Evolutionary conservation across 2,329 filamentous ascomycete species (phyloP), one percentile per base, ranked within the genome.

Genomic region (Ceratocystis albifundus): DNA sequence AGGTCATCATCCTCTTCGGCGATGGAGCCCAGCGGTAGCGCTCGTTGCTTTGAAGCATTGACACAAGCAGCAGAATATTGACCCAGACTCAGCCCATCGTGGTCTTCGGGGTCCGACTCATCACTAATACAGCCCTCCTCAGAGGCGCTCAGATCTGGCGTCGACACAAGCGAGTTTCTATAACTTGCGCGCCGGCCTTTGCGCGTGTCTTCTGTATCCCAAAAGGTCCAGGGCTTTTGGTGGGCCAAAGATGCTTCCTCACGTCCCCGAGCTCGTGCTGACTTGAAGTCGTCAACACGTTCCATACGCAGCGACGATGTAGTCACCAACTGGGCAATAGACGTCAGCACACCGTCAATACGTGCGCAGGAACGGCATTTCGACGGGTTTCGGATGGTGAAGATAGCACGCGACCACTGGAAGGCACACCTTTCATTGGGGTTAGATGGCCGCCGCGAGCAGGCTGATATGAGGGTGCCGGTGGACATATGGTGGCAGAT

Each of bases 401-500:
- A 68, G 28, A 68, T 68, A 28, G 67, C 64, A 61, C 67, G 67
- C 32, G 67, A 68, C 67, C 67, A 68, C 61, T 68, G 67, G 41
- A 66, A 66, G 15, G 64, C 28, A 30, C 67, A 68, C 4, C 22
- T 30, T 4, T 62, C 17, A 30, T 20, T 53, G 15, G 64, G 30
- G 1, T 50, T 57, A 15, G 30, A 12, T 20, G 30, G 64, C 15
- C 53, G 53, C 28, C 46, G 64, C 15, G 67, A 64, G 41, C 67
- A 68, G 22, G 36, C 59, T 53, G 67, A 68, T 55, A 68, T 64
- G 44, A 66, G 30, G 22, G 66, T 46, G 32, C 67, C 67, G 36
- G 64, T 50, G 25, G 64, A 61, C 45, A 45, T 66, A 50, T 71
- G 70, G 36, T 67, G 69, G 62, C 71, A 71, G 61, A 28, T n/a